phyloP scores from a whole-genome alignment of 2,329 filamentous ascomycete species.

The Rhexocercosporidium sp. region DNA sequence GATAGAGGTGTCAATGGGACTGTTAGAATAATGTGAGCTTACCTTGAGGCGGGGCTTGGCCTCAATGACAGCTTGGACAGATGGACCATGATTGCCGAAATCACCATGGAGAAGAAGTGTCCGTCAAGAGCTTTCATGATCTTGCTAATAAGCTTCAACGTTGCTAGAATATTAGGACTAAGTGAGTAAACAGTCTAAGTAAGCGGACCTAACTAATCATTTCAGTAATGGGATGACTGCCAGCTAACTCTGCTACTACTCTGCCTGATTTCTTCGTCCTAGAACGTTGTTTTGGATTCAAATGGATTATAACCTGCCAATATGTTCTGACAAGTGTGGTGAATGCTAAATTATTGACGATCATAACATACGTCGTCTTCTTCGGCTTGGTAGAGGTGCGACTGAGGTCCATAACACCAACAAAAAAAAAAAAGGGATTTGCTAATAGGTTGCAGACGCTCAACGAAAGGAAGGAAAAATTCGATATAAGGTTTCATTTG shows the following conservation, averaged over 20 bases:
- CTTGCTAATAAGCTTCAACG: conserved; percentile 69
- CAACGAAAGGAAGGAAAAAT: conserved; percentile 36
- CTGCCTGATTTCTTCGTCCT: conserved; percentile 39
- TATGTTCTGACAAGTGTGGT: conserved; percentile 49
- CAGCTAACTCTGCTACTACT: conserved; percentile 48
- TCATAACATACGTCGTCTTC: conserved; percentile 40
- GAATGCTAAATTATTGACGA: conserved; percentile 42
- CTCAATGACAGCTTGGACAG: conserved; percentile 51
- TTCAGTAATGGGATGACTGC: conserved; percentile 46
- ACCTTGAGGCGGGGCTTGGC: conserved; percentile 39
- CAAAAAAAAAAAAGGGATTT: too few relatives aligned
- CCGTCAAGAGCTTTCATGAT: conserved; percentile 49
- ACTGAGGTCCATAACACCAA: too few relatives aligned
- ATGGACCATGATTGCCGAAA: conserved; percentile 70
- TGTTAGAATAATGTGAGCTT: conserved; percentile 63
- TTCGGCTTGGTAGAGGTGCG: conserved; percentile 39
- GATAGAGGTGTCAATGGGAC: conserved; percentile 73
- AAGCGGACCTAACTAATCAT: conserved; percentile 8
- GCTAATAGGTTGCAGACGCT: conserved; percentile 34
- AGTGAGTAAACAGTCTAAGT: too few relatives aligned
- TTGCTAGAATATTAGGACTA: conserved; percentile 50
- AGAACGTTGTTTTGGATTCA: conserved; percentile 44
- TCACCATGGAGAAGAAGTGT: conserved; percentile 70
- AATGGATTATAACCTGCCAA: conserved; percentile 46
- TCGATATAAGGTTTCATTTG: conserved; percentile 30